Percentiles rank a stretch among this genome's conserved stretches.
Conservation (phyloP, 441 rosid genomes). For the Populus hybrid region DNA sequence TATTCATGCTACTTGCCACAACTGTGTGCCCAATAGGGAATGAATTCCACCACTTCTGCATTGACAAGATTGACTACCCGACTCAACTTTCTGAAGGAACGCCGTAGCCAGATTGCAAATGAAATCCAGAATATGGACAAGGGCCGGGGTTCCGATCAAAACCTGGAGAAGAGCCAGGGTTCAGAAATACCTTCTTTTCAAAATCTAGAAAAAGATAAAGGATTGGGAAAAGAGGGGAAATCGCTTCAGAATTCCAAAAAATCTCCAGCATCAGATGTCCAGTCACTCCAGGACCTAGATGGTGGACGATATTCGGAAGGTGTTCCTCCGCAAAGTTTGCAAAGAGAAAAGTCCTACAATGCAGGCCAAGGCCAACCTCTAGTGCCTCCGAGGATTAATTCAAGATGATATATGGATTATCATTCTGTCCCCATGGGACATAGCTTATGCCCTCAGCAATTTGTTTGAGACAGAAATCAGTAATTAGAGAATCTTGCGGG, state of each 20-base stretch:
- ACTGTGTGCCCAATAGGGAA: conserved; percentile 41
- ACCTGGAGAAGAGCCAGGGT: conserved; percentile 9
- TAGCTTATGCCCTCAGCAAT: background rate
- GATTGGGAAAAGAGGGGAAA: conserved; percentile 17
- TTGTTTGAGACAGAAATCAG: conserved; percentile 10
- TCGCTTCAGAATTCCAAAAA: conserved; percentile 18
- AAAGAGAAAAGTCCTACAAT: conserved; percentile 34
- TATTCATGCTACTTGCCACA: background rate
- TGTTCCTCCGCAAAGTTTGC: background rate
- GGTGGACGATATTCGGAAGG: conserved; percentile 23
- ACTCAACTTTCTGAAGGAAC: conserved; percentile 83
- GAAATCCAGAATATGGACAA: conserved; percentile 65
- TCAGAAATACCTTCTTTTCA: conserved; percentile 22
- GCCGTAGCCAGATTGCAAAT: conserved; percentile 61
- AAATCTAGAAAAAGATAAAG: conserved; percentile 23
- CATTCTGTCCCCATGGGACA: conserved; percentile 3
- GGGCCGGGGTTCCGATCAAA: conserved; percentile 33
- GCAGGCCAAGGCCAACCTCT: conserved; percentile 33
- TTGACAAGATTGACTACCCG: conserved; percentile 70
- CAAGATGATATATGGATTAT: conserved; percentile 35
- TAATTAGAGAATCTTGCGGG: conserved; percentile 5
- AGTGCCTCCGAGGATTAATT: conserved; percentile 34
- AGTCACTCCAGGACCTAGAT: conserved; percentile 22
- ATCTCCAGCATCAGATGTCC: conserved; percentile 24
- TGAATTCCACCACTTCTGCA: conserved; percentile 55